A percentile compares a stretch with the other conserved stretches of the same genome.
These are phyloP conservation scores for Phalaenopsis equestris DNA, from an alignment of 106 monocot species.

Conservation along the genomic window DNA sequence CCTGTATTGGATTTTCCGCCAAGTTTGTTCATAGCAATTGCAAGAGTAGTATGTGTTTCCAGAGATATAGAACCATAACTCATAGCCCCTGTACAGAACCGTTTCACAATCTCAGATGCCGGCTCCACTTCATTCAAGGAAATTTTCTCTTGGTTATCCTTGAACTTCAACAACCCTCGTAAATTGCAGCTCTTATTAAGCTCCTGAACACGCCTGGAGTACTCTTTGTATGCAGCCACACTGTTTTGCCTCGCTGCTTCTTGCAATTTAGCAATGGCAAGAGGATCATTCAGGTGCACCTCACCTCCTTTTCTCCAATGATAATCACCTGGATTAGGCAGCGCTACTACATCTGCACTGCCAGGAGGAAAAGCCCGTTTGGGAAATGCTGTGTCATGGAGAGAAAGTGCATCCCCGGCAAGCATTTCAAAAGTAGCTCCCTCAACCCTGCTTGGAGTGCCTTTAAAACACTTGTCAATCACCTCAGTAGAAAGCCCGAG, in stretches of 20 bases:
- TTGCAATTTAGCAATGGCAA: conserved; percentile 95
- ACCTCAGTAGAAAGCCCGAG: conserved; percentile 94
- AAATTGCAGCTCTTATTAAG: conserved; percentile 90
- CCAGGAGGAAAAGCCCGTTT: conserved; percentile 61
- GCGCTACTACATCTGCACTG: conserved; percentile 73
- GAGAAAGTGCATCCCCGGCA: conserved; percentile 67
- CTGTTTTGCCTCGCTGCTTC: conserved; percentile 92
- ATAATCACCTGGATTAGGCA: conserved; percentile 96
- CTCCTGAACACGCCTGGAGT: conserved; percentile 77
- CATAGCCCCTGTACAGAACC: conserved; percentile 96
- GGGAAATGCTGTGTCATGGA: conserved; percentile 91
- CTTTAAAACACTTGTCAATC: conserved; percentile 82
- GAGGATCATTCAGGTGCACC: conserved; percentile 96
- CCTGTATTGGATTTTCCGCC: conserved; percentile 99
- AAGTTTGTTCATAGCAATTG: conserved; percentile 91
- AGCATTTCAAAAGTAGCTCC: conserved; percentile 98
- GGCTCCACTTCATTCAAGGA: conserved; percentile 88
- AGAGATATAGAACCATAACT: conserved; percentile 98
- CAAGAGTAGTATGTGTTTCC: conserved; percentile 94
- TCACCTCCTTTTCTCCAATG: conserved; percentile 99
- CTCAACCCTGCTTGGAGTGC: conserved; percentile 93
- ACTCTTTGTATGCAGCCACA: conserved; percentile 90
- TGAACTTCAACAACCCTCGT: conserved; percentile 93
- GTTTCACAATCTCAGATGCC: conserved; percentile 87
- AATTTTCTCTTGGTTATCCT: conserved; percentile 55